Evolutionary conservation across 768 basidiomycete species (phyloP).

Genomic region (Termitomyces heimii): DNA sequence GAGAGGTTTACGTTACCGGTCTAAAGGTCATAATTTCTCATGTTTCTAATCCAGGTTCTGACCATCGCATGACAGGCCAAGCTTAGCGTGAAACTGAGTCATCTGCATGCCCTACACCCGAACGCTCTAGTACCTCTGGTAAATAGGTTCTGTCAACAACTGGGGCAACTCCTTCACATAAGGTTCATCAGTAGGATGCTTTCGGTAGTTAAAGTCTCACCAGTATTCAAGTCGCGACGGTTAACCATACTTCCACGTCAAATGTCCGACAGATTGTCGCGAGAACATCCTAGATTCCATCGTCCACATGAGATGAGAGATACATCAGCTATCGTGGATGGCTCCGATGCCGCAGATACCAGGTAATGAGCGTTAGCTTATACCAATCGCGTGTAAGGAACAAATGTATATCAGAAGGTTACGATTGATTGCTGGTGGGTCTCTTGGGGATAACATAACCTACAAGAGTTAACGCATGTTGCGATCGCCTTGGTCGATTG

Average conservation of each 20-base stretch:
- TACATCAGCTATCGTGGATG: not conserved
- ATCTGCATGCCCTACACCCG: not conserved
- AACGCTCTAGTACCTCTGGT: not conserved
- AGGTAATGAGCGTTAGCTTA: not conserved
- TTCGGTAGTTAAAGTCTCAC: conserved; percentile 6
- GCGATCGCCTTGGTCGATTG: conserved; percentile 5
- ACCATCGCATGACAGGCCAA: conserved; percentile 4
- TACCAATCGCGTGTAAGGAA: not conserved
- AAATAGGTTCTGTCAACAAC: conserved; percentile 1
- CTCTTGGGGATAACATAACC: conserved; percentile 1
- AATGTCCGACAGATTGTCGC: not conserved
- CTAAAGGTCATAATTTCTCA: not conserved
- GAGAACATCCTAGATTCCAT: conserved; percentile 5
- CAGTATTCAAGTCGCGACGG: not conserved
- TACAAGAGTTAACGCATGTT: not conserved
- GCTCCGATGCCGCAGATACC: not conserved
- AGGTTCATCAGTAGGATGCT: conserved; percentile 2
- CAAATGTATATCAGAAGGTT: not conserved
- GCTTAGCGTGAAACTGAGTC: not conserved
- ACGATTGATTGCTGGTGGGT: not conserved
- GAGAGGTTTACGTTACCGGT: not conserved
- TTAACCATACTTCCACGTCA: not conserved
- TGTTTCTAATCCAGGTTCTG: not conserved
- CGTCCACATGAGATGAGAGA: not conserved
- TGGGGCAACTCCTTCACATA: conserved; percentile 2